Conservation (phyloP, 441 rosid species). For the Gossypium laxum region DNA sequence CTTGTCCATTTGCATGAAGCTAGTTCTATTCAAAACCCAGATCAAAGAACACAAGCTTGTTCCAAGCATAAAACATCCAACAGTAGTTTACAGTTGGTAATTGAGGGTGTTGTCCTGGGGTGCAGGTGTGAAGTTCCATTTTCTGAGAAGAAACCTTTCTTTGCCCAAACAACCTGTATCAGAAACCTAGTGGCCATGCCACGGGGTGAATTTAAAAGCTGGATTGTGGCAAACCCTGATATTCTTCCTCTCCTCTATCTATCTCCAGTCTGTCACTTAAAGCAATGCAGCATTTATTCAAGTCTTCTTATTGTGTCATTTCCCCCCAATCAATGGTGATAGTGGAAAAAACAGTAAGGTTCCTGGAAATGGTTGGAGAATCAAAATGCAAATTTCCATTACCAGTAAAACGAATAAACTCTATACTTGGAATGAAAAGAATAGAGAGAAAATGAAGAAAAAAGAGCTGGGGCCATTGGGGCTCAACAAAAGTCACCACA, state of each 20-base stretch:
- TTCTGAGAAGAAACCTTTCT: not conserved
- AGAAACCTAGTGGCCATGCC: not conserved
- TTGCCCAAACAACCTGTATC: not conserved
- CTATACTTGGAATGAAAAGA: not conserved
- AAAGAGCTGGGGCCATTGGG: not conserved
- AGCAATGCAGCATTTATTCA: not conserved
- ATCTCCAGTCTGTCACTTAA: not conserved
- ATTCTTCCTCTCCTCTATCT: not conserved
- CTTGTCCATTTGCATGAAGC: not conserved
- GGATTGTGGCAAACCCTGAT: not conserved
- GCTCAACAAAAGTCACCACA: not conserved
- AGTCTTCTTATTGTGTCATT: not conserved
- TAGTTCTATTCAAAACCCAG: not conserved
- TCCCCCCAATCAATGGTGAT: not conserved
- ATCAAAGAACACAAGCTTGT: not conserved
- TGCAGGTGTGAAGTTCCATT: not conserved
- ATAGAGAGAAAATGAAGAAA: not conserved
- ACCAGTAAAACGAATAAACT: not conserved
- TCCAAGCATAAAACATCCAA: not conserved
- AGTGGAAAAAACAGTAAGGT: not conserved
- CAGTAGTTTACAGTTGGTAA: not conserved
- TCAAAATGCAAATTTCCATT: not conserved
- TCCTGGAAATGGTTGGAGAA: not conserved
- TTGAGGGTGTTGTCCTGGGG: too few relatives aligned
- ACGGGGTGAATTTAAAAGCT: not conserved